Base-by-base conservation (phyloP, 2,329 filamentous ascomycete species). In the Paradendryphiella salina region DNA sequence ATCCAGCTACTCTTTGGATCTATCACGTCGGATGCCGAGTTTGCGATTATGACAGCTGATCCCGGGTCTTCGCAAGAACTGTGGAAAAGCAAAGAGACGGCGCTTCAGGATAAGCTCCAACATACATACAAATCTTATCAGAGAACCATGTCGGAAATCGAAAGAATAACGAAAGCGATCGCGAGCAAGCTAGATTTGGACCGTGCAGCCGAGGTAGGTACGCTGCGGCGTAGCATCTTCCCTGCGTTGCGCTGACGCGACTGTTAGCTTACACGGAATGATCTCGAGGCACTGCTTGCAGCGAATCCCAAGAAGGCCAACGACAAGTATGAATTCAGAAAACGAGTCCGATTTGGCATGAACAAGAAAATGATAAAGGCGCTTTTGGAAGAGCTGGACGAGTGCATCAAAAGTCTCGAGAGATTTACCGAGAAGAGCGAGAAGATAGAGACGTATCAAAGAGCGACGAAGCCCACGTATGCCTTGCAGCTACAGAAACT, bases 391-490 rank as follows among this genome's bases (percentile, higher is more conserved):
- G 66, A 74, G 50, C 53, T 74, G 15, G 65, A 71, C 29, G 68
- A 72, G 2, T 74, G 71, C 60, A 73, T 73, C 42, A 71, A 71
- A 29, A 69, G 73, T 41, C 60, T 74, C 3, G 71, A 74, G 43
- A 63, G 71, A 11, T 73, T 73, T 32, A 72, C 71, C 0, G 66
- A 73, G 23, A 67, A 68, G 38, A 72, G 66, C 17, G 71, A 73
- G 44, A 73, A 66, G 54, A 65, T 74, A 3, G 70, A 74, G 31
- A 69, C 65, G 0, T 65, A 63, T 43, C 65, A 70, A 17, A 72
- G 67, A 45, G 50, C 60, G 4, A 62, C 61, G 3, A 73, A 73
- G 43, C 70, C 70, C 9, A 70, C 69, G 0, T 70, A 72, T 38
- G 68, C 67, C 9, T 60, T 51, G 21, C 62, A 64, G 6, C 44